phyloP scores from a whole-genome alignment of 2,329 filamentous ascomycete genomes.

The Alternaria brassicae region DNA sequence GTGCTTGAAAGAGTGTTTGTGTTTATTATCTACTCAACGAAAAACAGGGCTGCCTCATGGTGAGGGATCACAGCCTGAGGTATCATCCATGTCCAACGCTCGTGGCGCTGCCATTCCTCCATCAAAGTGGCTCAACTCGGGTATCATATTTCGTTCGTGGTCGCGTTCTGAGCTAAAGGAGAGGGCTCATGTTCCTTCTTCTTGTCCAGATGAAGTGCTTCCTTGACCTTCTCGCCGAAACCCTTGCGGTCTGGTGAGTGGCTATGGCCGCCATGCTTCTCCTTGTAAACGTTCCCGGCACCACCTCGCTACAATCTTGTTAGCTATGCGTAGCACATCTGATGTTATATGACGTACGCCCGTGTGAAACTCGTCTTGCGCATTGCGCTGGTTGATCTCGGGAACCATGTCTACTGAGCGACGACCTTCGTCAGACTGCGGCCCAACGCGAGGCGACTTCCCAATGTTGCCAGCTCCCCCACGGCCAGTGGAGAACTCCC shows the following conservation, averaged over 20 bases:
- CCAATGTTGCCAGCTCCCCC: slow-evolving; percentile 52
- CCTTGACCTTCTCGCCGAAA: slow-evolving; percentile 56
- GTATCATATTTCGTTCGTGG: slow-evolving; percentile 32
- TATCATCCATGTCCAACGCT: slow-evolving; percentile 20
- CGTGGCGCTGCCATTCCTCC: slow-evolving; percentile 16
- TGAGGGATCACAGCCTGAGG: slow-evolving; percentile 14
- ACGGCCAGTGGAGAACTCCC: slow-evolving; percentile 50
- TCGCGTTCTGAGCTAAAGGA: slow-evolving; percentile 36
- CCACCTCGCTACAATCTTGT: slow-evolving; percentile 51
- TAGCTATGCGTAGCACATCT: slow-evolving; percentile 3
- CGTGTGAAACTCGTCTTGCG: slow-evolving; percentile 56
- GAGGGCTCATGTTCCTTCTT: slow-evolving; percentile 45
- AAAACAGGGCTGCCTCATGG: slow-evolving; percentile 13
- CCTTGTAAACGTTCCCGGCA: slow-evolving; percentile 57
- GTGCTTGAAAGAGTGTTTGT: slow-evolving; percentile 11
- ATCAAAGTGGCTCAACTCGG: slow-evolving; percentile 11
- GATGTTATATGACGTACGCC: slow-evolving; percentile 44
- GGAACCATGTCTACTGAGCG: slow-evolving; percentile 54
- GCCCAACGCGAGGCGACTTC: slow-evolving; percentile 45
- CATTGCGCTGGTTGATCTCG: slow-evolving; percentile 51
- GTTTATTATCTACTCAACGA: slow-evolving; percentile 2
- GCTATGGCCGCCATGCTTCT: slow-evolving; percentile 57
- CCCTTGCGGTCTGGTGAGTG: slow-evolving; percentile 47
- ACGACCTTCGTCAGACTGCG: slow-evolving; percentile 32
- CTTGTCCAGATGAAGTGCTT: slow-evolving; percentile 48